A percentile compares a stretch with the other conserved stretches of the same genome.
Evolutionary conservation across 768 basidiomycete genomes (phyloP).

Genomic region (Boletus rex-veris): DNA sequence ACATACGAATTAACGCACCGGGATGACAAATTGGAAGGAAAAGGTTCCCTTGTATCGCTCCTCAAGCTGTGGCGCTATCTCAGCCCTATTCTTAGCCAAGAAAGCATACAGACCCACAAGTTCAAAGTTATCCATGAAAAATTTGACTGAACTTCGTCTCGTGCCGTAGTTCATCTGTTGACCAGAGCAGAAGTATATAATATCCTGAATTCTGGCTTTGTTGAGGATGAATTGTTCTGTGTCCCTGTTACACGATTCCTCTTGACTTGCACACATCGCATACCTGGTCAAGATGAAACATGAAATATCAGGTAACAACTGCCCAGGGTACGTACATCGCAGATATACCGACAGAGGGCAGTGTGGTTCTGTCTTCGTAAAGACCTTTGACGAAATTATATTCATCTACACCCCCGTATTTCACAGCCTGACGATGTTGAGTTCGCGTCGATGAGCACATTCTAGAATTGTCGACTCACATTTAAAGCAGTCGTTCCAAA

Average conservation of each 20-base stretch:
- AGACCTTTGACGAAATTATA: constrained; percentile 70
- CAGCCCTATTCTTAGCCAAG: background rate
- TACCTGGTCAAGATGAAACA: constrained; percentile 36
- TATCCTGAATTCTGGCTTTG: constrained; percentile 58
- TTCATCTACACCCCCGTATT: constrained; percentile 69
- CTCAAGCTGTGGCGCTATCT: constrained; percentile 41
- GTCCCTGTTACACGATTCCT: constrained; percentile 53
- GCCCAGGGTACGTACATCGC: constrained; percentile 51
- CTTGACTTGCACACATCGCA: constrained; percentile 60
- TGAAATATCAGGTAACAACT: background rate
- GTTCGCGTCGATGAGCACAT: background rate
- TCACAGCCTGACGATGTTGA: constrained; percentile 51
- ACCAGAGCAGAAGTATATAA: constrained; percentile 60
- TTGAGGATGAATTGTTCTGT: constrained; percentile 59
- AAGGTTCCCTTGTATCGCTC: constrained; percentile 72
- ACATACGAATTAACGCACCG: constrained; percentile 36
- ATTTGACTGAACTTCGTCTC: constrained; percentile 51
- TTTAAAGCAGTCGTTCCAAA: constrained; percentile 50
- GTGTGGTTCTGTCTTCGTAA: constrained; percentile 69
- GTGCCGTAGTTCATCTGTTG: constrained; percentile 54
- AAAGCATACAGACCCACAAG: constrained; percentile 37
- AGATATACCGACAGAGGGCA: constrained; percentile 59
- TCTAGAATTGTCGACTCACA: constrained; percentile 35
- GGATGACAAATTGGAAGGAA: constrained; percentile 49
- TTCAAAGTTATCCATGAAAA: constrained; percentile 70